Evolutionary conservation across 192 early-diverging fungal genomes (phyloP), one percentile per base, ranked within the genome.

Genomic region (Podila epigama): DNA sequence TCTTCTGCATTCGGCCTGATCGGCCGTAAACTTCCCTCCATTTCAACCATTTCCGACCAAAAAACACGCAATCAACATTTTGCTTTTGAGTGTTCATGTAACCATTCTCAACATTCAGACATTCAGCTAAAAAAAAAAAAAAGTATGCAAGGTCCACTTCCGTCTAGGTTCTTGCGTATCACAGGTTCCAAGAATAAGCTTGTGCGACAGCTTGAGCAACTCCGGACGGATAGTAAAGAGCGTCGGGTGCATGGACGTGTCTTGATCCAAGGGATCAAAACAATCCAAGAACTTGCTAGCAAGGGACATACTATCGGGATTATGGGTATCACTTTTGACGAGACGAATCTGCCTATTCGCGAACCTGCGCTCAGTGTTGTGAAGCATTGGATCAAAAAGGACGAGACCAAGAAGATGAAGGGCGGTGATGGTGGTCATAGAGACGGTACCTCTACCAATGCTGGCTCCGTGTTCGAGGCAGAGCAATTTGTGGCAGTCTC

Each of bases 401-500:
- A 4, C 6, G 60, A 62, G 5, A 18, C 31, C 25, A 53, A 20
- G 15, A 27, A 35, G 5, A 4, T 22, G 22, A 13, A 34, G n/a
- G 37, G 27, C 10, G 15, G 32, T 10, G 37, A 39, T 13, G 28
- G 51, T 18, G 25, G 36, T 34, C 48, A 60, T 8, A 42, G 5
- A 31, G 31, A 15, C 54, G 28, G n/a, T 15, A 16, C 48, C 65
- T 28, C 28, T 53, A 15, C 22, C 41, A 29, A 1, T 11, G 16
- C 51, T n/a, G 40, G 11, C 18, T 3, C 41, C 48, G 34, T 27
- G 13, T 81, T 81, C 16, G 60, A 59, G 16, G 81, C 86, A 7
- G 58, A 82, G 29, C 44, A 72, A n/a, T 83, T 77, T 68, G 83
- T 81, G 16, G 58, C 83, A 0, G 64, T 67, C 1, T 77, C 79